Evolutionary conservation across 2,329 filamentous ascomycete species (phyloP), one percentile per base, ranked within the genome.

Genomic region (Aaosphaeria arxii): DNA sequence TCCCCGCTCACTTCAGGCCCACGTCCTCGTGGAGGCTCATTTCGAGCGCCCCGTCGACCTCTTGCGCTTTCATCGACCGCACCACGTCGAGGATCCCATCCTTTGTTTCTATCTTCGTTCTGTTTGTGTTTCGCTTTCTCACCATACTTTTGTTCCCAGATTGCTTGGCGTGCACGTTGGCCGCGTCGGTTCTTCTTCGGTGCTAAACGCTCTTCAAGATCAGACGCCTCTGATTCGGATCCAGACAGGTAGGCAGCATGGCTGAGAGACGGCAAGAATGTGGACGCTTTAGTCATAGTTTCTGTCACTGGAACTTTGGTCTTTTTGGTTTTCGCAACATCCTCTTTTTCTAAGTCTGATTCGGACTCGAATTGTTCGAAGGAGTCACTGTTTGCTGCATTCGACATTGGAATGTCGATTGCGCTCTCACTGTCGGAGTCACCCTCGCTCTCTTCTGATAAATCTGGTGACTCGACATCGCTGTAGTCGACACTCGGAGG

Each of bases 71-170:
- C 51, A 31, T 58, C 60, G 1, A 72, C 74, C n/a, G 83, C 83
- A 7, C 83, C 83, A 31, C 75, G 70, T 49, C 80, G 78, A 5
- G 74, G 56, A 68, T 85, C 83, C 81, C 83, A 85, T 2, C 80
- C 82, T 33, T 70, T 67, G 56, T 82, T 76, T 40, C 77, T 55
- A 6, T 63, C 70, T 33, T 63, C 63, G 7, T 77, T 75, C 40
- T 84, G 67, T 3, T 85, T 43, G 61, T 91, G 88, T 57, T 85
- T 87, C 1, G 89, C 89, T 52, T 80, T 78, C 11, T 78, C 76
- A 43, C 88, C 88, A 66, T 79, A 92, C 64, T 91, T 92, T 73
- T 89, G 86, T 73, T 92, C 88, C 76, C 84, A 88, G 49, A 94
- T 87, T 28, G 84, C 82, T 63, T 88, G 87, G 6, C 89, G 82